phyloP scores from a whole-genome alignment of 148 eudicot species.

The Rhododendron henanense region DNA sequence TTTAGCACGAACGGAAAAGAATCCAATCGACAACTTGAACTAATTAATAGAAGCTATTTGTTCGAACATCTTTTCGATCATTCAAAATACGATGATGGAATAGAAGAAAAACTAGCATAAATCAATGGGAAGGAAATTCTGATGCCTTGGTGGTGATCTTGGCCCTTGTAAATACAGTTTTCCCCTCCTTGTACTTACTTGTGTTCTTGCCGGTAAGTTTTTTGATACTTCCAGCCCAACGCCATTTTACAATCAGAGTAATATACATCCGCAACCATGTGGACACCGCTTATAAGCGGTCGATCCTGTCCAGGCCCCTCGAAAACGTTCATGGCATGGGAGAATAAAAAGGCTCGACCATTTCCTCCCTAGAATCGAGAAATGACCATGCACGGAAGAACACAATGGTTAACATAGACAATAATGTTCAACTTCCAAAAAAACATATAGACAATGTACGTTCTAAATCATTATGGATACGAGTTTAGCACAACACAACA shows the following conservation, averaged over 20 bases:
- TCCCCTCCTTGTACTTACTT: conserved; percentile 56
- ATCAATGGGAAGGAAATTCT: background rate
- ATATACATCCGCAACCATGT: conserved; percentile 49
- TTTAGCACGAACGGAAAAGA: no score
- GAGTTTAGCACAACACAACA: no score
- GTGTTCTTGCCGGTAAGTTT: conserved; percentile 31
- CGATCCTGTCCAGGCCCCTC: conserved; percentile 42
- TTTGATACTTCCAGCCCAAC: conserved; percentile 55
- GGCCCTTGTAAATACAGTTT: conserved; percentile 38
- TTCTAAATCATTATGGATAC: no score
- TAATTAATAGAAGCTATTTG: background rate
- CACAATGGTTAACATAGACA: no score
- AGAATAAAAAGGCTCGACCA: conserved; percentile 54
- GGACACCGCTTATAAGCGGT: conserved; percentile 46
- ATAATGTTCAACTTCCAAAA: no score
- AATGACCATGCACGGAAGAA: background rate
- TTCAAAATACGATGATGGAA: background rate
- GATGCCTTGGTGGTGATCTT: conserved; percentile 34
- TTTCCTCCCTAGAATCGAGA: conserved; percentile 22
- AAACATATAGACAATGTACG: background rate
- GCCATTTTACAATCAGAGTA: conserved; percentile 42
- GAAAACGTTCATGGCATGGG: conserved; percentile 40
- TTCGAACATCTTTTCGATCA: background rate
- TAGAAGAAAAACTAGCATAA: background rate
- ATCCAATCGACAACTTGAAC: background rate